Conservation (phyloP, 495 filamentous ascomycete genomes). For the Letharia lupina region DNA sequence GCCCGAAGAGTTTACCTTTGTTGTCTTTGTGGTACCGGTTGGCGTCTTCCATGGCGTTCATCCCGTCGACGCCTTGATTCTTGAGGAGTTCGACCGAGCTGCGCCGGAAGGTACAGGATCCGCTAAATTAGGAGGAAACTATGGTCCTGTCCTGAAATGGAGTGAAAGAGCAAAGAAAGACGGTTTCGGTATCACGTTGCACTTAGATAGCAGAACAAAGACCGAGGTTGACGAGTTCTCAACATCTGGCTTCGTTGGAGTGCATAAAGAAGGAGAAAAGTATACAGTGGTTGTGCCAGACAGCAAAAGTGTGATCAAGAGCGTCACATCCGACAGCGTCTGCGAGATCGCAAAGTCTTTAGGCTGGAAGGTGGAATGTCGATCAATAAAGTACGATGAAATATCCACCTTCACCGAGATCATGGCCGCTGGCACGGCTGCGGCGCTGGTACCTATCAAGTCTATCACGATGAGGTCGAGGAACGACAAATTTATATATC, state of each 20-base stretch:
- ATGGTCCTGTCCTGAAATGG: conserved; percentile 72
- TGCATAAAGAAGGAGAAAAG: conserved; percentile 47
- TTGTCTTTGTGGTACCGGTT: conserved; percentile 74
- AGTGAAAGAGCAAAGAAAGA: conserved; percentile 63
- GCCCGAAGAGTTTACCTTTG: conserved; percentile 82
- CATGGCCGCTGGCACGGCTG: conserved; percentile 86
- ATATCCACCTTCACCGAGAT: conserved; percentile 71
- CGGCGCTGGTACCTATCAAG: conserved; percentile 80
- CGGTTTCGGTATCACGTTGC: conserved; percentile 79
- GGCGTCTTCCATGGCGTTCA: conserved; percentile 84
- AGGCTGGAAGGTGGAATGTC: conserved; percentile 59
- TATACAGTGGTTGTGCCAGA: conserved; percentile 71
- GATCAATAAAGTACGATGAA: conserved; percentile 71
- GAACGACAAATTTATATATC: conserved; percentile 59
- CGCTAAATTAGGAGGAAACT: conserved; percentile 72
- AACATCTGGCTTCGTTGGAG: conserved; percentile 77
- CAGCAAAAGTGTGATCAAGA: conserved; percentile 72
- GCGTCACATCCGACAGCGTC: conserved; percentile 66
- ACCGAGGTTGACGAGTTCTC: conserved; percentile 85
- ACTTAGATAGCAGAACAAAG: conserved; percentile 71
- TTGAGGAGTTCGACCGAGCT: conserved; percentile 69
- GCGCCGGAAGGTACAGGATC: conserved; percentile 66
- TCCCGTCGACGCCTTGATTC: conserved; percentile 68
- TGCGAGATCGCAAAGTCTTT: conserved; percentile 57
- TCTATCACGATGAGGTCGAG: conserved; percentile 67